These are phyloP conservation scores for Stellera chamaejasme DNA, from an alignment of 345 rosid species.

Conservation along the genomic window DNA sequence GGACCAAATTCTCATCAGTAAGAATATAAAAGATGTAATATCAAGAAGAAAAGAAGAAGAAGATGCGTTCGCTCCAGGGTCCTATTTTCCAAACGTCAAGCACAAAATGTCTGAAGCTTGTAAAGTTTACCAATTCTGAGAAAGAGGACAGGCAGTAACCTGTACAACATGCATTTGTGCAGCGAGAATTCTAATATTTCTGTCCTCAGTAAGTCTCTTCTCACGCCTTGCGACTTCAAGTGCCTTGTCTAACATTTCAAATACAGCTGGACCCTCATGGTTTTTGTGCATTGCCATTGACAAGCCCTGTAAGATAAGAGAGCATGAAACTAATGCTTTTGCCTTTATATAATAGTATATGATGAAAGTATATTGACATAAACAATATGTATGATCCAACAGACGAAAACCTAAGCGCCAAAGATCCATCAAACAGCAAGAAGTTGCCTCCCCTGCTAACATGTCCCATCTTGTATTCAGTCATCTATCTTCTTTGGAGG, in stretches of 20 bases:
- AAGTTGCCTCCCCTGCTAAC: no score
- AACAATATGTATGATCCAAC: no score
- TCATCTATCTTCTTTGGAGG: no score
- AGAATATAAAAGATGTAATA: no score
- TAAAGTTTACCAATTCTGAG: not conserved
- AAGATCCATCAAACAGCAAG: no score
- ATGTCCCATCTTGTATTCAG: no score
- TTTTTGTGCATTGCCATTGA: slow-evolving; percentile 92
- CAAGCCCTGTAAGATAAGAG: slow-evolving; percentile 46
- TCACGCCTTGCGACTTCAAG: slow-evolving; percentile 45
- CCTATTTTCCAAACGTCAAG: no score
- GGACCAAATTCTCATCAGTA: no score
- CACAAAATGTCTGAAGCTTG: not conserved
- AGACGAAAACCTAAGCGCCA: no score
- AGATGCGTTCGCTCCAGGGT: no score
- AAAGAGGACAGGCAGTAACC: slow-evolving; percentile 33
- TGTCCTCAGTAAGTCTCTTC: slow-evolving; percentile 65
- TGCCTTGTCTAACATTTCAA: slow-evolving; percentile 73
- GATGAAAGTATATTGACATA: no score
- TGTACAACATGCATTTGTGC: slow-evolving; percentile 82
- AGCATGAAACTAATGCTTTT: not conserved
- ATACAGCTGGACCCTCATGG: slow-evolving; percentile 66
- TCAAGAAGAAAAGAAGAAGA: no score
- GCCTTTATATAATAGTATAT: not conserved
- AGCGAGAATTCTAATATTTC: slow-evolving; percentile 69